These are phyloP conservation scores for Podila verticillata DNA, from an alignment of 192 early-diverging fungal species.

Conservation along the genomic window DNA sequence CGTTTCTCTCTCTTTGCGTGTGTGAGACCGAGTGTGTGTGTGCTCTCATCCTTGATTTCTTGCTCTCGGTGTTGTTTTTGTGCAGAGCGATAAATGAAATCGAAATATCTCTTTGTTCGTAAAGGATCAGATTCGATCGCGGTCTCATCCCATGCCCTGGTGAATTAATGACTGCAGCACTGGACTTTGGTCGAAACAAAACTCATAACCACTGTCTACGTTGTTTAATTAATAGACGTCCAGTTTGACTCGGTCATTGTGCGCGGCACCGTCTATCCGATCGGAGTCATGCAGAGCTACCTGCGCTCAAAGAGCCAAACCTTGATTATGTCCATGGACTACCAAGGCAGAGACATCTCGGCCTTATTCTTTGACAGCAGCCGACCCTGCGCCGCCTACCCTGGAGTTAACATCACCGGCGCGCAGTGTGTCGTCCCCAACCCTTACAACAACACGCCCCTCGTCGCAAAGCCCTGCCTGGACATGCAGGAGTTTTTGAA, in stretches of 20 bases:
- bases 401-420: constrained; percentile 12
- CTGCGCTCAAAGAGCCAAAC: not conserved
- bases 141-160: too few relatives aligned
- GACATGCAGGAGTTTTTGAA: not conserved
- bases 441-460: constrained; percentile 20
- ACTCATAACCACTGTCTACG: not conserved
- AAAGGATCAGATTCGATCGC: too few relatives aligned
- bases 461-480: constrained; percentile 36
- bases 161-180: not conserved
- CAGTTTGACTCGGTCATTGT: constrained; percentile 29
- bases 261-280: constrained; percentile 16
- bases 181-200: not conserved
- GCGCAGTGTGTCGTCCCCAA: constrained; percentile 13
- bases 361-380: constrained; percentile 28
- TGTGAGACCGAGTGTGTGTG: too few relatives aligned
- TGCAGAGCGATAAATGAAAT: too few relatives aligned
- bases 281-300: constrained; percentile 11
- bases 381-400: constrained; percentile 12
- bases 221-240: constrained; percentile 10
- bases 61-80: too few relatives aligned
- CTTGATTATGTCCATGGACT: constrained; percentile 22
- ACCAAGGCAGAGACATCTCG: constrained; percentile 18
- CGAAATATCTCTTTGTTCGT: too few relatives aligned
- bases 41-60: too few relatives aligned
- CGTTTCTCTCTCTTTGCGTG: too few relatives aligned